Evolutionary conservation across 176 grass and related monocot genomes (phyloP), one percentile per base, ranked within the genome.

Genomic region (Oropetium thomaeum): DNA sequence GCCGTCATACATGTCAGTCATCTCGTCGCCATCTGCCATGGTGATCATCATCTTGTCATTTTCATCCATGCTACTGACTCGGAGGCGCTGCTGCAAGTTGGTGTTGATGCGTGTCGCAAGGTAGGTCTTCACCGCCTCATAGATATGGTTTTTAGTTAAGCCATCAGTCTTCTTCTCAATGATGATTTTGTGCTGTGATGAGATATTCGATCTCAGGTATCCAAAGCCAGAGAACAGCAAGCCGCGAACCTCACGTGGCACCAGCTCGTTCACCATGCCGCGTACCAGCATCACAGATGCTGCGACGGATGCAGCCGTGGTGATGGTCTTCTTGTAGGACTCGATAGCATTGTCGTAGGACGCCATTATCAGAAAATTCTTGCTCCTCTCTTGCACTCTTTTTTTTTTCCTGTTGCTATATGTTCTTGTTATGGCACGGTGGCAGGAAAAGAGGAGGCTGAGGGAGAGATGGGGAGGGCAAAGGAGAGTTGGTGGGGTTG

Each of bases 81-180:
- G 54, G 19, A 86, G 16, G 39, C 65, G 41, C 41, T 42, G 53
- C 33, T n/a, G 59, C 58, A 76, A 77, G 69, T 32, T 45, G 79
- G 55, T n/a, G 74, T 37, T 76, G 58, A 70, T 79, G 29, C 33
- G 72, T 13, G 78, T 53, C 69, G 72, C 60, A 5, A 81, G 87
- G 62, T 89, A 93, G 34, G 78, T 44, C n/a, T 59, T 71, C 32
- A 62, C 77, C 40, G 90, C 83, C 29, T 82, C 58, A 53, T 70
- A 84, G 67, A 93, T 64, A 41, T 80, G 67, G 41, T 91, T 89
- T 58, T 35, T 35, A 16, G 41, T 26, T 16, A 77, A 73, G 59
- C 65, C 75, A 58, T 88, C 79, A 58, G n/a, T 28, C 47, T 78
- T 58, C 41, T 42, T 8, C 16, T 86, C 74, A 58, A 88, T 54